Evolutionary conservation across 768 basidiomycete genomes (phyloP), one percentile per base, ranked within the genome.

Genomic region (Mycena vulgaris): DNA sequence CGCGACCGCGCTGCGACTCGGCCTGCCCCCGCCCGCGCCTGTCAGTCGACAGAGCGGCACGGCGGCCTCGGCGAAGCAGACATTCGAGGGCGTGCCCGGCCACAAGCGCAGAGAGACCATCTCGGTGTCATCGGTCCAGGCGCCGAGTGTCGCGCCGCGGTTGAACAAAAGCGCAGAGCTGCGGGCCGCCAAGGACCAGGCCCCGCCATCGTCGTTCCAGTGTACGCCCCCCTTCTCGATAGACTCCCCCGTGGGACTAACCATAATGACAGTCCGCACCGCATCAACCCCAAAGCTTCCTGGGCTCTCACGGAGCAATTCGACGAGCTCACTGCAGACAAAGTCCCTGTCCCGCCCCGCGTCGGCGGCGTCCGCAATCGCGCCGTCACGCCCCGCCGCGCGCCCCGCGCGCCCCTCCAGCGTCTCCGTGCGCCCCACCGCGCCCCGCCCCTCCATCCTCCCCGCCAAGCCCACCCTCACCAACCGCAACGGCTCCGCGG

Each of bases 81-180:
- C 86, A 0, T 96, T 95, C 74, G 92, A 92, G 0, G 93, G 93
- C 37, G 91, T 95, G 4, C 94, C 95, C 7, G 94, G 94, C 0
- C 94, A 96, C 75, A 95, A 95, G 80, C 85, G 94, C 63, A 83
- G 92, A 30, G 93, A 94, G 76, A 89, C 88, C 17, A 90, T 96
- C 70, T 79, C 89, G 8, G 95, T 96, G 11, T 86, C 91, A 21
- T 91, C 90, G 42, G 87, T 87, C 17, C 86, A 84, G 42, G 87
- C 93, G 2, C 95, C 95, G 1, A 83, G 79, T 7, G 83, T 95
- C 13, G 85, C 89, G 0, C 95, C 95, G 4, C 86, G 93, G 67
- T 80, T 92, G 81, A 94, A 94, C n/a, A 94, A 92, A 74, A 93
- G 93, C 42, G 92, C 94, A 0, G 88, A 91, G 3, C 76, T 95